phyloP scores from a whole-genome alignment of 495 filamentous ascomycete genomes.

The Hyaloscypha variabilis region DNA sequence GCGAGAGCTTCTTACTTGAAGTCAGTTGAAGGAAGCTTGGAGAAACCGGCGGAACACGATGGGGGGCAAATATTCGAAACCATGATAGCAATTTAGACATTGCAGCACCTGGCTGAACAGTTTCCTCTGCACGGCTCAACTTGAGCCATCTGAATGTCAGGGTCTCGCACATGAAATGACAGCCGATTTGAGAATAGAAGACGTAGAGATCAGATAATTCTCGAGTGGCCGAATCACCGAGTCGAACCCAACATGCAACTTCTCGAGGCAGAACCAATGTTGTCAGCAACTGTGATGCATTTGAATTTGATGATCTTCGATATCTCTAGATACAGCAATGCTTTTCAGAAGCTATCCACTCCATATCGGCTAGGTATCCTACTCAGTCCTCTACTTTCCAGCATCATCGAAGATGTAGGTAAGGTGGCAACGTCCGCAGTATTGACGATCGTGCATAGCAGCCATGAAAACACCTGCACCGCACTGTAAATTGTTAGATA shows the following conservation, averaged over 20 bases:
- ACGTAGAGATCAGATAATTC: no score
- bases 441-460: constrained; percentile 99
- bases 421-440: constrained; percentile 98
- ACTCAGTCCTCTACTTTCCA: constrained; percentile 37
- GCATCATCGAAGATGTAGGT: constrained; percentile 96
- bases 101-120: background rate
- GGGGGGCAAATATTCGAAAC: background rate
- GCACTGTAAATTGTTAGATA: constrained; percentile 56
- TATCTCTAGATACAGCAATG: constrained; percentile 23
- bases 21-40: background rate
- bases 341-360: constrained; percentile 18
- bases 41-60: background rate
- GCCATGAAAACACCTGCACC: constrained; percentile 99
- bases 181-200: no score
- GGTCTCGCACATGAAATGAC: no score
- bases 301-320: no score
- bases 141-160: no score
- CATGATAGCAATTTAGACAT: background rate
- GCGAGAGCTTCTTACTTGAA: no score
- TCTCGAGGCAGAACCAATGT: background rate
- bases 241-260: no score
- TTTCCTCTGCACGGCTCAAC: background rate
- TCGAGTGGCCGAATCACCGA: no score
- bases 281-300: constrained; percentile 20
- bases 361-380: constrained; percentile 3